Percentiles rank a stretch among this genome's conserved stretches.
Evolutionary conservation across 495 filamentous ascomycete genomes (phyloP).

Genomic region (Xylaria sp.): DNA sequence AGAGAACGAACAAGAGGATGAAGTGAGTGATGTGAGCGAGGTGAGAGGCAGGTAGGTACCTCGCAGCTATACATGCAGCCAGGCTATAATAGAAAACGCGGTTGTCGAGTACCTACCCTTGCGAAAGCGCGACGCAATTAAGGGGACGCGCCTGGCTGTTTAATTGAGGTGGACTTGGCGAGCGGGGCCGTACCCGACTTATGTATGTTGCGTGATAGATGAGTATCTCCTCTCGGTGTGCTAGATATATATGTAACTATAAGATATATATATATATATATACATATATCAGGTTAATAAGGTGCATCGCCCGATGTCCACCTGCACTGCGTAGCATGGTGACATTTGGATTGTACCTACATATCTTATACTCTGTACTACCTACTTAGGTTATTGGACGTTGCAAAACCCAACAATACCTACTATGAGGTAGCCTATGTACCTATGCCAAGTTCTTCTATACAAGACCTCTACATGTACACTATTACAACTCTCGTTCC

Average conservation of each 20-base stretch:
- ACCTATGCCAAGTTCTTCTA: not conserved
- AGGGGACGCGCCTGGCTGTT: slow-evolving; percentile 11
- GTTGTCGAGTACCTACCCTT: not conserved
- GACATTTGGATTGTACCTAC: too few relatives aligned
- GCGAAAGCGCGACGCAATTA: slow-evolving; percentile 19
- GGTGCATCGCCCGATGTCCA: too few relatives aligned
- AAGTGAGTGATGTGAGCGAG: not conserved
- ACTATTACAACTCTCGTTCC: not conserved
- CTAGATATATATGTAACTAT: not conserved
- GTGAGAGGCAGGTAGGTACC: not conserved
- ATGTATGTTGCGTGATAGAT: too few relatives aligned
- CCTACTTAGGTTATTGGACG: not conserved
- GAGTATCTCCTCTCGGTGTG: too few relatives aligned
- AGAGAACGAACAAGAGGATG: not conserved
- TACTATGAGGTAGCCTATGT: not conserved
- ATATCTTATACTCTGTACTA: too few relatives aligned
- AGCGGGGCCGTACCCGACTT: too few relatives aligned
- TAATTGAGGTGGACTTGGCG: not conserved
- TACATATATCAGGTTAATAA: too few relatives aligned
- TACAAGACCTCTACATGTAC: too few relatives aligned
- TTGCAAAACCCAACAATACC: not conserved
- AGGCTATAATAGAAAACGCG: slow-evolving; percentile 12
- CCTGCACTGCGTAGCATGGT: too few relatives aligned
- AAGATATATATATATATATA: too few relatives aligned
- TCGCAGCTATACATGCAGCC: not conserved